Evolutionary conservation across 805 yeast species (phyloP).

Genomic region (Isabelozyma gotoi): DNA sequence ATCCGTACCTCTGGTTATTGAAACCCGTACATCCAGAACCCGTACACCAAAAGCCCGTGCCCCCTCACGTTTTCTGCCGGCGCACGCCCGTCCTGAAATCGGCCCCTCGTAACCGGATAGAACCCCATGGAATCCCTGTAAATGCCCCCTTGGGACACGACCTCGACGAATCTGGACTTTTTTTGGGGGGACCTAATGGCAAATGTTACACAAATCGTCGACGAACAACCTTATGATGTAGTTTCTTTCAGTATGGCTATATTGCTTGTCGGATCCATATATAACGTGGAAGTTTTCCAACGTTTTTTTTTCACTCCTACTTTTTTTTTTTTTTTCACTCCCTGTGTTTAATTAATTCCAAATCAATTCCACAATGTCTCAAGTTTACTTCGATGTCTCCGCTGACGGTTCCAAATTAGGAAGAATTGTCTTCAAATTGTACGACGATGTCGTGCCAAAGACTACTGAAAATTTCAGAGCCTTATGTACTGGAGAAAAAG

Average conservation of each 20-base stretch:
- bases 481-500: conserved; percentile 88
- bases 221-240: not conserved
- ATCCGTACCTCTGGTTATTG: not conserved
- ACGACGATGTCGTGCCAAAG: conserved; percentile 62
- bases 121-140: not conserved
- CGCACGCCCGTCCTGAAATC: no score
- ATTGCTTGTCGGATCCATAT: not conserved
- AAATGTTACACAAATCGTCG: not conserved
- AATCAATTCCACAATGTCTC: conserved; percentile 44
- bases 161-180: not conserved
- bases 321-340: conserved; percentile 1
- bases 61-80: no score
- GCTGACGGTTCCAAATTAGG: conserved; percentile 76
- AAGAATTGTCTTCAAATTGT: conserved; percentile 75
- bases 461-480: conserved; percentile 82
- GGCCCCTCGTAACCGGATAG: not conserved
- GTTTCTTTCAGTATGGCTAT: not conserved
- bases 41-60: no score
- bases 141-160: not conserved
- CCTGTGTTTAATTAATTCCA: not conserved
- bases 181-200: not conserved
- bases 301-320: not conserved
- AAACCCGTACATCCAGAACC: no score
- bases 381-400: conserved; percentile 80
- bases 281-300: not conserved